Evolutionary conservation across 176 grass and related monocot species (phyloP).

Genomic region (Phoenix dactylifera): DNA sequence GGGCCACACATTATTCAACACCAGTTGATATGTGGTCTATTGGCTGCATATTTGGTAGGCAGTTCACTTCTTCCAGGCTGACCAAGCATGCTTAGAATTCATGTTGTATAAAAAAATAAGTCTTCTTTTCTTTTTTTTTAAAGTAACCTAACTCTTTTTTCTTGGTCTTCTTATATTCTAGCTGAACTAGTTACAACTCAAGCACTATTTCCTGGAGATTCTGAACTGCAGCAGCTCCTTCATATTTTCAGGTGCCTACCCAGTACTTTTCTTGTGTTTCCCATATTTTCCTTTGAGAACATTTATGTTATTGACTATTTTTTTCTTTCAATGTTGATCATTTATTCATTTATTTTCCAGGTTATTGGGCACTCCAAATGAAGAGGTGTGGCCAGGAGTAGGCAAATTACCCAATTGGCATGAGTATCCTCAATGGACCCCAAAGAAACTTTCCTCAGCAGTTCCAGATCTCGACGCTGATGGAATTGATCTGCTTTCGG

Average conservation of each 20-base stretch:
- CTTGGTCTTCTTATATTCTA: constrained; percentile 25
- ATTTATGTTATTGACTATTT: not conserved
- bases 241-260: constrained; percentile 70
- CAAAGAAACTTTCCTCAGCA: constrained; percentile 30
- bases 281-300: not conserved
- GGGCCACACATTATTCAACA: constrained; percentile 74
- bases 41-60: constrained; percentile 83
- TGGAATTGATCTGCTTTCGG: constrained; percentile 69
- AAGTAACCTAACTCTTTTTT: not conserved
- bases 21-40: constrained; percentile 95
- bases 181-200: constrained; percentile 71
- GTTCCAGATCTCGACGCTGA: constrained; percentile 49
- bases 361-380: constrained; percentile 84
- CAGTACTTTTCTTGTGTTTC: no score
- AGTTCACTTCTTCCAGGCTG: not conserved
- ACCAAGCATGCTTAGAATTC: no score
- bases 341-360: constrained; percentile 24
- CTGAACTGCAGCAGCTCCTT: constrained; percentile 88
- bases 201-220: constrained; percentile 71
- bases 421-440: constrained; percentile 81
- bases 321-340: constrained; percentile 2
- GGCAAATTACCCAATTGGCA: constrained; percentile 83
- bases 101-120: no score
- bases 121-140: no score
- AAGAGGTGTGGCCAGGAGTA: constrained; percentile 76